Percentiles rank a stretch among this genome's conserved stretches.
These are phyloP conservation scores for Crataegus laevigata DNA, from an alignment of 306 rosid species.

Conservation along the genomic window DNA sequence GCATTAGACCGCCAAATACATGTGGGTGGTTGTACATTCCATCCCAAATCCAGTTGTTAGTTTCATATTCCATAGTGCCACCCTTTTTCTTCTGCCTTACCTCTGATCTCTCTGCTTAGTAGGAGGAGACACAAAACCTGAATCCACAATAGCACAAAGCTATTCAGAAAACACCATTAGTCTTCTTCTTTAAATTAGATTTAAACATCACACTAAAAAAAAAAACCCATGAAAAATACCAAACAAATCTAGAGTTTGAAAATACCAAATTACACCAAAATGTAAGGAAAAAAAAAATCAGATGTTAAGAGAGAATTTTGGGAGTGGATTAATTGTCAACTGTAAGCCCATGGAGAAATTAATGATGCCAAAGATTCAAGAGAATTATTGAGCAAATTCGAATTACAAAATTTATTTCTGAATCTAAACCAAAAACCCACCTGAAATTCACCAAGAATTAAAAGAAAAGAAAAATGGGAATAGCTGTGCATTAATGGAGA, in stretches of 20 bases:
- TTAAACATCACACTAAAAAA: neutral
- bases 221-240: neutral
- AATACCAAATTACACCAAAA: neutral
- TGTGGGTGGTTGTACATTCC: slow-evolving; percentile 74
- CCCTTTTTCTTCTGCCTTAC: slow-evolving; percentile 5
- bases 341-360: neutral
- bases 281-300: neutral
- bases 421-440: slow-evolving; percentile 18
- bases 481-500: neutral
- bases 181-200: neutral
- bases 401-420: neutral
- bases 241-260: neutral
- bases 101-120: slow-evolving; percentile 11
- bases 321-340: neutral
- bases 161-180: neutral
- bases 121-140: slow-evolving; percentile 71
- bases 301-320: neutral
- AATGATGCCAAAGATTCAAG: neutral
- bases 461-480: neutral
- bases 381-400: neutral
- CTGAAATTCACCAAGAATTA: neutral
- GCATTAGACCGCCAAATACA: slow-evolving; percentile 91
- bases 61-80: slow-evolving; percentile 67
- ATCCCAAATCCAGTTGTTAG: slow-evolving; percentile 83
- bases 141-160: slow-evolving; percentile 1